Base-by-base conservation (phyloP, 2,329 filamentous ascomycete species). In the Xylaria sp. region DNA sequence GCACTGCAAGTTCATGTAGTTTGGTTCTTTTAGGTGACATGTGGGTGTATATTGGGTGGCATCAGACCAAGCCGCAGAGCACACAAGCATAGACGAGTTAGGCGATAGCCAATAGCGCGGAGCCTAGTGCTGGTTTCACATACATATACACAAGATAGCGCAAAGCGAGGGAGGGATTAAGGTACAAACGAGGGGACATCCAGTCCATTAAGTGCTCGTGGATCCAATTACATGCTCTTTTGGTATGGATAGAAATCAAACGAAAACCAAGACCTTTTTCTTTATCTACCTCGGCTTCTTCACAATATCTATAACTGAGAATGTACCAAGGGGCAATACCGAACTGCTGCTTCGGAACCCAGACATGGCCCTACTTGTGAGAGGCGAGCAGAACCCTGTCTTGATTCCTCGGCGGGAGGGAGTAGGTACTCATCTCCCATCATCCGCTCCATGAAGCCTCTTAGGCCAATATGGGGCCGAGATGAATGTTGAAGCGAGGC, bases 191-290 rank as follows among this genome's bases (percentile, higher is more conserved):
- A 67, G 64, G 25, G 49, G 51, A 46, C 25, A 58, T 58, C 41
- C 13, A 49, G 60, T 51, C 33, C 60, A 64, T 62, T 51, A 61
- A 36, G 39, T 62, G 63, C 39, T 69, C 36, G 36, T 61, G 56
- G 56, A 64, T 67, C 67, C 60, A 67, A 67, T 41, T 48, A 57
- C 18, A 48, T 54, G 56, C 43, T 61, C 51, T 64, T 5, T 51
- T 60, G 51, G 49, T 39, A 59, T 46, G 31, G 51, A 67, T 61
- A 59, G 23, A 56, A 66, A 23, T 54, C 41, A 49, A 60, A 52
- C 20, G 41, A 66, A 62, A 66, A 48, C 33, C 23, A 55, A 59
- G 33, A n/a, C 41, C 36, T 46, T 52, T 49, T 63, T 48, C 39
- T 69, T 66, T 36, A 60, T 58, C 49, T 69, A 51, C 43, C 52